phyloP scores from a whole-genome alignment of 2,329 filamentous ascomycete genomes.

The Aspergillus tanneri region DNA sequence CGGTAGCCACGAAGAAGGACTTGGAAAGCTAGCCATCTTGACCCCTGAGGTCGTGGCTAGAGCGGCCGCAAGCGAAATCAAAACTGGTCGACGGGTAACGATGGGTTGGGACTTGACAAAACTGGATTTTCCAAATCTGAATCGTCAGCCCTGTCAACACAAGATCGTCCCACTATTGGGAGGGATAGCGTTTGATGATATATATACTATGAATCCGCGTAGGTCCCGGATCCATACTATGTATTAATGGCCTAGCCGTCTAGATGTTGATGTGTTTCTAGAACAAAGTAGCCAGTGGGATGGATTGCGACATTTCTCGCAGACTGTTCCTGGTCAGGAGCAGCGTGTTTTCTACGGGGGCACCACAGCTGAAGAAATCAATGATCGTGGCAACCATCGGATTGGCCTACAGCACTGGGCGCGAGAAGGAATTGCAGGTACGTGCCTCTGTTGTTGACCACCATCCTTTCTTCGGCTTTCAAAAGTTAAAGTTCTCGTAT shows the following conservation, averaged over 20 bases:
- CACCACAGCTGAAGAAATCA: conserved; percentile 48
- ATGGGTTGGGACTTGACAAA: conserved; percentile 59
- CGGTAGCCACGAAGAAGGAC: conserved; percentile 52
- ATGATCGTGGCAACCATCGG: conserved; percentile 44
- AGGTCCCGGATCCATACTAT: conserved; percentile 12
- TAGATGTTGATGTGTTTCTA: conserved; percentile 12
- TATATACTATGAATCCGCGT: conserved; percentile 53
- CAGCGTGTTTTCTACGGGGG: conserved; percentile 53
- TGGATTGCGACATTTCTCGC: conserved; percentile 52
- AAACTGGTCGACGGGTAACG: conserved; percentile 52
- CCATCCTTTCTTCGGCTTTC: not conserved
- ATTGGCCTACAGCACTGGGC: conserved; percentile 54
- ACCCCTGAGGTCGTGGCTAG: conserved; percentile 54
- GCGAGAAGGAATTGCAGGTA: conserved; percentile 47
- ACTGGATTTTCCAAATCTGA: conserved; percentile 56
- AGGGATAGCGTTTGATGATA: conserved; percentile 51
- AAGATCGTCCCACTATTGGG: conserved; percentile 51
- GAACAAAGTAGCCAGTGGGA: conserved; percentile 56
- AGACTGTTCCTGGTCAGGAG: conserved; percentile 36
- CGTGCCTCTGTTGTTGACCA: not conserved
- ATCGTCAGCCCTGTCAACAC: conserved; percentile 52
- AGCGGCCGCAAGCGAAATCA: conserved; percentile 52
- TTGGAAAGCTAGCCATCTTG: conserved; percentile 53
- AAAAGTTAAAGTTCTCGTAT: not conserved
- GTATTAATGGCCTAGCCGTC: not conserved